A percentile compares a stretch with the other conserved stretches of the same genome.
phyloP scores from a whole-genome alignment of 495 filamentous ascomycete species.

The Cenococcum geophilum region DNA sequence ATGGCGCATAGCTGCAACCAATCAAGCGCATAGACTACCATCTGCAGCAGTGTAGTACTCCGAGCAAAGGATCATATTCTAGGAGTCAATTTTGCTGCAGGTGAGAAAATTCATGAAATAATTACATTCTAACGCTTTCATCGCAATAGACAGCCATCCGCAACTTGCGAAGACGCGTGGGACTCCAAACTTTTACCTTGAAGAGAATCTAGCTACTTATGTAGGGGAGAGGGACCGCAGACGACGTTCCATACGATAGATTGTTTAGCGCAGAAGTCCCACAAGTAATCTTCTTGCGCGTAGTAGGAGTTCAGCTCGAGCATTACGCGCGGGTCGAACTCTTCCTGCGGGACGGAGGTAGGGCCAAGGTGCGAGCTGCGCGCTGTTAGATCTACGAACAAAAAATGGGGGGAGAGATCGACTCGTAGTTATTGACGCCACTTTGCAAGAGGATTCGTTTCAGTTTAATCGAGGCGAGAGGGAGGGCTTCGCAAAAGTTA shows the following conservation, averaged over 20 bases:
- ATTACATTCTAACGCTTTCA: too few species aligned
- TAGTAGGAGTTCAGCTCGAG: constrained; percentile 51
- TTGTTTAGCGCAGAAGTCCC: constrained; percentile 34
- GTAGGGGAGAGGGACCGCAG: too few species aligned
- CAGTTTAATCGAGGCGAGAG: constrained; percentile 40
- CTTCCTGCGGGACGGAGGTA: constrained; percentile 41
- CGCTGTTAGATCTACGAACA: not conserved
- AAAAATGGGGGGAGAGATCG: not conserved
- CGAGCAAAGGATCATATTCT: too few species aligned
- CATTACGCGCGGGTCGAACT: constrained; percentile 42
- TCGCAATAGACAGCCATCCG: too few species aligned
- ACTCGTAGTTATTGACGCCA: constrained; percentile 47
- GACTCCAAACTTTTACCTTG: too few species aligned
- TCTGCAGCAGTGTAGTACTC: too few species aligned
- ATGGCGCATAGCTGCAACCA: too few species aligned
- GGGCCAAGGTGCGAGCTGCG: constrained; percentile 46
- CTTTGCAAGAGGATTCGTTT: constrained; percentile 49
- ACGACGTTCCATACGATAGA: constrained; percentile 39
- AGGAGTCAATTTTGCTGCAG: too few species aligned
- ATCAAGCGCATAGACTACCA: too few species aligned
- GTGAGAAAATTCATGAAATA: too few species aligned
- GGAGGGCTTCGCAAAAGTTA: constrained; percentile 46
- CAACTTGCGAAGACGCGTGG: too few species aligned
- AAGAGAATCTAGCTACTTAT: too few species aligned
- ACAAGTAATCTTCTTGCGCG: constrained; percentile 46